Percentiles rank a stretch among this genome's conserved stretches.
Conservation (phyloP, 352 stramenopile genomes). For the Pythium brassicae region DNA sequence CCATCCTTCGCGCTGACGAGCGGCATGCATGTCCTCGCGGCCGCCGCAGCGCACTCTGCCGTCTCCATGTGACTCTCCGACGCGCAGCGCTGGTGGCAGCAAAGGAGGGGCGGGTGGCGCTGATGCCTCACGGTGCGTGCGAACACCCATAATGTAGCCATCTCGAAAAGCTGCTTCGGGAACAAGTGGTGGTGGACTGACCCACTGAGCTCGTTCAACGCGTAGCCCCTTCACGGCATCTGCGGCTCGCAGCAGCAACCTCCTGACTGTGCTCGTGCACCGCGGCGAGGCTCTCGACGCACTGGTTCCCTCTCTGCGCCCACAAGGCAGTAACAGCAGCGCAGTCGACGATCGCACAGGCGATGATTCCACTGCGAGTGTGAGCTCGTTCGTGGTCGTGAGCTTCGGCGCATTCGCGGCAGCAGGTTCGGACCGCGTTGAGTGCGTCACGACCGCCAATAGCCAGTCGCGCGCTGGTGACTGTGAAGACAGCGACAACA, state of each 20-base stretch:
- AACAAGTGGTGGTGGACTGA: no score
- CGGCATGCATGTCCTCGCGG: conserved; percentile 45
- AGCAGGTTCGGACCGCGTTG: background rate
- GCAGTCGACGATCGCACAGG: background rate
- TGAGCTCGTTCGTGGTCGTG: conserved; percentile 29
- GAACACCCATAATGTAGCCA: background rate
- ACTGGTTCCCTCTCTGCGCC: background rate
- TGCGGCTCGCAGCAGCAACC: conserved; percentile 23
- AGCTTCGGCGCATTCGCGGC: conserved; percentile 19
- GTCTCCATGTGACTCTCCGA: conserved; percentile 29
- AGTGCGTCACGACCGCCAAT: conserved; percentile 7
- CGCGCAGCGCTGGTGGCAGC: background rate
- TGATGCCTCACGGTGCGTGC: conserved; percentile 19
- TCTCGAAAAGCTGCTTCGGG: background rate
- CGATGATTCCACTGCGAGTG: background rate
- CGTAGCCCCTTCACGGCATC: conserved; percentile 52
- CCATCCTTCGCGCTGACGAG: background rate
- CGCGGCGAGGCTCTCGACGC: conserved; percentile 34
- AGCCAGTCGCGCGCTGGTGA: conserved; percentile 4
- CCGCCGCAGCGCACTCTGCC: conserved; percentile 10
- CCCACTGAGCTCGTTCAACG: no score
- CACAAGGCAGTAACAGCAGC: background rate
- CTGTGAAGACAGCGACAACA: no score
- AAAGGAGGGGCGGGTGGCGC: conserved; percentile 1
- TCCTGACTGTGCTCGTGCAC: conserved; percentile 55